Evolutionary conservation across 1,284 basidiomycete genomes (phyloP).

Genomic region (Cryptococcus amylolentus): DNA sequence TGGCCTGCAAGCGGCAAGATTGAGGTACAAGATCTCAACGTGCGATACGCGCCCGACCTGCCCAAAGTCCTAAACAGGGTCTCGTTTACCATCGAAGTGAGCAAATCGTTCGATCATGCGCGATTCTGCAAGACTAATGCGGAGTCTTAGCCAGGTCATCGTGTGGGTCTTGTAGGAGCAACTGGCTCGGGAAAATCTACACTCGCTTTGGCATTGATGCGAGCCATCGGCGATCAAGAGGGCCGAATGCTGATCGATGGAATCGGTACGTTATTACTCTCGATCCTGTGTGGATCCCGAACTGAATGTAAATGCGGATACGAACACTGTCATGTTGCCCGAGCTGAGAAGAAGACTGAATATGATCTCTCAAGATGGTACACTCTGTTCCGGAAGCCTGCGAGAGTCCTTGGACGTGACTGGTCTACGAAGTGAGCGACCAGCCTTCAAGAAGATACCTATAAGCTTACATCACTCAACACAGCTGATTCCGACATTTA

Average conservation of each 20-base stretch:
- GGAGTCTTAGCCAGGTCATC: slow-evolving; percentile 59
- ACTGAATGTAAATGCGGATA: slow-evolving; percentile 37
- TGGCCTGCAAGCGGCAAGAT: slow-evolving; percentile 68
- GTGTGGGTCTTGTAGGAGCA: slow-evolving; percentile 72
- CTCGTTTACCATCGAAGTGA: slow-evolving; percentile 57
- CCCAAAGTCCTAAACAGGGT: slow-evolving; percentile 69
- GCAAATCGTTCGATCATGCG: background rate
- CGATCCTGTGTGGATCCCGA: background rate
- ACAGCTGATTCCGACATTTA: slow-evolving; percentile 56
- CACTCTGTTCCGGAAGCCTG: slow-evolving; percentile 54
- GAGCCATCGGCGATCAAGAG: slow-evolving; percentile 61
- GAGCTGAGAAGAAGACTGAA: slow-evolving; percentile 62
- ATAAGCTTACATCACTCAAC: background rate
- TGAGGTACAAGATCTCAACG: slow-evolving; percentile 60
- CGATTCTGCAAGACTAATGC: too few relatives aligned
- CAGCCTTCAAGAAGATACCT: too few relatives aligned
- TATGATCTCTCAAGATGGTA: slow-evolving; percentile 52
- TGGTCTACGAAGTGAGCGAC: slow-evolving; percentile 21
- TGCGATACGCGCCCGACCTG: slow-evolving; percentile 67
- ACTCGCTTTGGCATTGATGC: slow-evolving; percentile 64
- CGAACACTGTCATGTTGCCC: slow-evolving; percentile 58
- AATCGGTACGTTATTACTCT: slow-evolving; percentile 48
- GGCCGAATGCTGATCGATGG: slow-evolving; percentile 72
- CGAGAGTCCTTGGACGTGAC: slow-evolving; percentile 61
- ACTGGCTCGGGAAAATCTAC: slow-evolving; percentile 69